Evolutionary conservation across 805 yeast genomes (phyloP), one percentile per base, ranked within the genome.

Genomic region (Kodamaea fukazawae): DNA sequence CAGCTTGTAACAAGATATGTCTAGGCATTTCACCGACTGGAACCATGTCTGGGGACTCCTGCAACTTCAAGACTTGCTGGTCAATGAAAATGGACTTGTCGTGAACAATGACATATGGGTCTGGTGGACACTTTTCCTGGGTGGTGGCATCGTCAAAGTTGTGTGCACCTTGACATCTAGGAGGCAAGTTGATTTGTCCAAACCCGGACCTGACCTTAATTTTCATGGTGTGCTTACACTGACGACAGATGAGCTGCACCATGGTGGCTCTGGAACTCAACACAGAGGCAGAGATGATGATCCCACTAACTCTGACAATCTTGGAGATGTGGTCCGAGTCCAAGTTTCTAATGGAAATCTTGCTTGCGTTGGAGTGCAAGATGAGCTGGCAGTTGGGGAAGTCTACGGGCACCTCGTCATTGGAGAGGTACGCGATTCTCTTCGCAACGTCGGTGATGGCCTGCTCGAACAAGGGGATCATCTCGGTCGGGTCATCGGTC

Each of bases 1-100:
- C 98, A 25, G 88, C 87, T 31, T 93, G 85, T 47, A 93, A 71
- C 43, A 87, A 57, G 29, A 93, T 83, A 55, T 93, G 95, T 51
- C 99, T 79, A 7, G 99, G 99, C 88, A 93, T 83, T 66, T 93
- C 99, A 50, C 99, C 99, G 20, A 93, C 96, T 1, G 99, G 99
- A 2, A 93, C 97, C 83, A 86, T 86, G 60, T 93, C 99, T 9
- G 98, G 97, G n/a, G 93, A 75, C 60, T 93, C 99, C 62, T 93
- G 99, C 41, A 93, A 72, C 61, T 93, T 93, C 54, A 93, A 73
- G 22, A 84, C 81, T 64, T 93, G 99, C 60, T 95, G 98, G 64
- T 93, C 98, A 39, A 93, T 83, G 61, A 90, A 93, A n/a, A 78
- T 70, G 2, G 96, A 88, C 56, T 87, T 86, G 59, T 93, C 98